phyloP scores from a whole-genome alignment of 345 rosid genomes.

The Melaleuca alternifolia region DNA sequence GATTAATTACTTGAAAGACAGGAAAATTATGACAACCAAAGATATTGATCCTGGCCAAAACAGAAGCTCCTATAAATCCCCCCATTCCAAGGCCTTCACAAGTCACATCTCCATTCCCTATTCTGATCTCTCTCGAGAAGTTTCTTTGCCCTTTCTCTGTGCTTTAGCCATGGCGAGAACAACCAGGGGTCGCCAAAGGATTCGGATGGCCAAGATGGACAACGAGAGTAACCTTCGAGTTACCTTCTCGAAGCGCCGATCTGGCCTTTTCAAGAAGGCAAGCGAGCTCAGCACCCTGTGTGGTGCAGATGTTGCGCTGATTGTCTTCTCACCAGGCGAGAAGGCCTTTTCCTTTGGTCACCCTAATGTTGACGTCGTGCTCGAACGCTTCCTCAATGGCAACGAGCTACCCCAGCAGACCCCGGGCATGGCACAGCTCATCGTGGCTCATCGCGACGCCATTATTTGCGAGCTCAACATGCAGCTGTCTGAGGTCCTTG shows the following conservation, averaged over 20 bases:
- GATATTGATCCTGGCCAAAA: neutral
- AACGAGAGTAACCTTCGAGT: constrained; percentile 26
- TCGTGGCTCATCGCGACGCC: constrained; percentile 22
- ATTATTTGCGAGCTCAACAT: constrained; percentile 12
- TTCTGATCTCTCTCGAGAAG: neutral
- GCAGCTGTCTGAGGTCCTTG: constrained; percentile 5
- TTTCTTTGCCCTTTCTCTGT: neutral
- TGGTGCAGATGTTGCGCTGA: constrained; percentile 23
- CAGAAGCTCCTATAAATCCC: neutral
- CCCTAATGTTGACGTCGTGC: constrained; percentile 24
- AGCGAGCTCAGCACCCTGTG: constrained; percentile 45
- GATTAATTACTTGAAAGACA: neutral
- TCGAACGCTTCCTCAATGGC: constrained; percentile 17
- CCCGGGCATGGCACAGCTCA: neutral
- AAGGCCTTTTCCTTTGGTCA: constrained; percentile 58
- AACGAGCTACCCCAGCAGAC: neutral
- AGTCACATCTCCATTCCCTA: neutral
- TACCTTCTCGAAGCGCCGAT: constrained; percentile 51
- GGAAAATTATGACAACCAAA: neutral
- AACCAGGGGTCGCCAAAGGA: constrained; percentile 21
- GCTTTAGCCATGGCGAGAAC: constrained; percentile 6
- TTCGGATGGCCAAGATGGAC: constrained; percentile 25
- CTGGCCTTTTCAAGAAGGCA: constrained; percentile 47
- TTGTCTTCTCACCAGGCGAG: constrained; percentile 37
- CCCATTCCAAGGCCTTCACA: neutral